phyloP scores from a whole-genome alignment of 2,329 filamentous ascomycete species.

The Aspergillus sojae region DNA sequence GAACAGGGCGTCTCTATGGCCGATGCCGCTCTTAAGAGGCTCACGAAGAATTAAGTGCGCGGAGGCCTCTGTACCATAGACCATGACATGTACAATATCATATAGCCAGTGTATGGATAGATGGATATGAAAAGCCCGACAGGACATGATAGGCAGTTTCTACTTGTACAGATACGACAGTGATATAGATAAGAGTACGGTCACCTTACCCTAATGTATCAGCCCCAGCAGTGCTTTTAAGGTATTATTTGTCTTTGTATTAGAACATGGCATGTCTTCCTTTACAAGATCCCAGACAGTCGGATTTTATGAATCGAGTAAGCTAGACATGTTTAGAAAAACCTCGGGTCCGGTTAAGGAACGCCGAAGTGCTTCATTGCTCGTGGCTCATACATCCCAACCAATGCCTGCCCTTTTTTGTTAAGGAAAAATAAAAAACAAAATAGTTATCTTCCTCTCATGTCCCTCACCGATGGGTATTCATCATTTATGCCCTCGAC shows the following conservation, averaged over 20 bases:
- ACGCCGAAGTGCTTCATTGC: slow-evolving; percentile 42
- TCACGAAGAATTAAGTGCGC: slow-evolving; percentile 27
- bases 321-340: slow-evolving; percentile 39
- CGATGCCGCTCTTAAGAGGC: slow-evolving; percentile 33
- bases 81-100: not conserved
- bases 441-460: slow-evolving; percentile 26
- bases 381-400: slow-evolving; percentile 49
- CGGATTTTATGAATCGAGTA: slow-evolving; percentile 38
- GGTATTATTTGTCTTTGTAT: slow-evolving; percentile 36
- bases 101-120: slow-evolving; percentile 3
- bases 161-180: not conserved
- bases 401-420: slow-evolving; percentile 41
- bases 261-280: slow-evolving; percentile 42
- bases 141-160: not conserved
- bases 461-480: slow-evolving; percentile 19
- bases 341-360: slow-evolving; percentile 22
- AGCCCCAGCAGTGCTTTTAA: slow-evolving; percentile 17
- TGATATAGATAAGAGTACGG: not conserved
- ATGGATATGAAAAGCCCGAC: not conserved
- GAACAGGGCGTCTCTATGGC: slow-evolving; percentile 36
- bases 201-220: not conserved
- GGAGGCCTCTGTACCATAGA: not conserved
- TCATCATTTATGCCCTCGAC: slow-evolving; percentile 73
- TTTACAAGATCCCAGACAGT: slow-evolving; percentile 39
- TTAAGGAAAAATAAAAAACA: slow-evolving; percentile 34